Base-by-base conservation (phyloP, 371 early-diverging fungal species). In the Mortierella sp. region DNA sequence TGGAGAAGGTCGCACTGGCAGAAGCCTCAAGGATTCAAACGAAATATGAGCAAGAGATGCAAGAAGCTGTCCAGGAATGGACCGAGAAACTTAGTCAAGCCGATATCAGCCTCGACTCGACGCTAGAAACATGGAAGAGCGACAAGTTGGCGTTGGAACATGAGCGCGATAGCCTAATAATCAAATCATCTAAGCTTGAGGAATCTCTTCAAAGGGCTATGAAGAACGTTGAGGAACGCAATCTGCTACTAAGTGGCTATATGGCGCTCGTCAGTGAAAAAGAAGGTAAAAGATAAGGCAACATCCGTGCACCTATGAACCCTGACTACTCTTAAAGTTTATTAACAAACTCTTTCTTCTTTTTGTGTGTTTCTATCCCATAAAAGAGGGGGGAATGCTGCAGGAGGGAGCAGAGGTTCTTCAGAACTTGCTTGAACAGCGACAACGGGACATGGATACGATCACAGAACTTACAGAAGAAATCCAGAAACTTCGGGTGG, bases 201-300 rank as follows among this genome's bases (percentile, higher is more conserved):
- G 37, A 32, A 18, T 6, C 10, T n/a, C 22, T 62, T n/a, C 51
- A 45, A n/a, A 28, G 43, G 49, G 16, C 43, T 0, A 16, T 30
- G 5, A 40, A 37, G 26, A 40, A 73, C 20, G 43, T 66, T 45
- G 63, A 66, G 9, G 67, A 73, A 26, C 66, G 57, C 4, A 52
- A 66, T 22, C 10, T 57, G 0, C 58, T 73, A 5, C 14, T 73
- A 16, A 52, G n/a, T 16, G 66, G 67, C 3, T 73, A 73, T 43
- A 62, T 73, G 54, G 66, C 66, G 2, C 20, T 66, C 58, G 67
- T 73, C 22, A 51, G 47, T 3, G 37, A 66, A 22, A 60, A 73
- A 73, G 63, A 66, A 66, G 73, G 73, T 73, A 55, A 43, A 8
- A 26, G 43, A 43, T 43, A 43, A 35, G 3, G 35, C 35, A 35